A percentile compares a stretch with the other conserved stretches of the same genome.
These are phyloP conservation scores for Thyridium curvatum DNA, from an alignment of 2,329 filamentous ascomycete species.

Conservation along the genomic window DNA sequence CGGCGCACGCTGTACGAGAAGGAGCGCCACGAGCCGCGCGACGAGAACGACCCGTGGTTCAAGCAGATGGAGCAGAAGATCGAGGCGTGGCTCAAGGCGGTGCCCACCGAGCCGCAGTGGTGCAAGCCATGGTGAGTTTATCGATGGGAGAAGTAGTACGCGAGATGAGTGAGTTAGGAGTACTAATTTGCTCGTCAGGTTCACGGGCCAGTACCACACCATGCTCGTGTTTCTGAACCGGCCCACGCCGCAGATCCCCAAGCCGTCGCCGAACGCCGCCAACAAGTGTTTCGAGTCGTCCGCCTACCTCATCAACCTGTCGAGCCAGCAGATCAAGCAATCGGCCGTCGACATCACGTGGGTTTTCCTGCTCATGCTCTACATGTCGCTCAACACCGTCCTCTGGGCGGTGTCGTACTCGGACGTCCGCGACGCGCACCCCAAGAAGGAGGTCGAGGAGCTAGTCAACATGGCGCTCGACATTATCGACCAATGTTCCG, in stretches of 20 bases:
- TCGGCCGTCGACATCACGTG: slow-evolving; percentile 81
- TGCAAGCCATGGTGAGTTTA: slow-evolving; percentile 70
- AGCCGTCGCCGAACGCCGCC: slow-evolving; percentile 74
- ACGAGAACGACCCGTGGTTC: slow-evolving; percentile 86
- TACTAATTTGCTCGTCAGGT: slow-evolving; percentile 35
- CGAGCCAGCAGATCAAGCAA: slow-evolving; percentile 71
- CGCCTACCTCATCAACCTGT: slow-evolving; percentile 73
- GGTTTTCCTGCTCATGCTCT: slow-evolving; percentile 85
- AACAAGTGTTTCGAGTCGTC: slow-evolving; percentile 78
- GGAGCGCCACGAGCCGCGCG: slow-evolving; percentile 68
- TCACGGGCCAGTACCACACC: slow-evolving; percentile 67
- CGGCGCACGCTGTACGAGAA: slow-evolving; percentile 79
- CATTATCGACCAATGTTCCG: slow-evolving; percentile 71
- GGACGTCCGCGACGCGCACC: slow-evolving; percentile 68
- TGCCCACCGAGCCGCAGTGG: slow-evolving; percentile 64
- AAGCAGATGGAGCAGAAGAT: slow-evolving; percentile 71
- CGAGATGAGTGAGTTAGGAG: no score
- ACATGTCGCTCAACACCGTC: slow-evolving; percentile 86
- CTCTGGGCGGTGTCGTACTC: slow-evolving; percentile 88
- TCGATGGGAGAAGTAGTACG: background rate
- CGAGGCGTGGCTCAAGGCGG: slow-evolving; percentile 69
- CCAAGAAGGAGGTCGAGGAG: slow-evolving; percentile 67
- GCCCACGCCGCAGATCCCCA: slow-evolving; percentile 85
- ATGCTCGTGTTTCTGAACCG: slow-evolving; percentile 85
- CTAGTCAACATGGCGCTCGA: slow-evolving; percentile 71